Percentiles rank a stretch among this genome's conserved stretches.
phyloP scores from a whole-genome alignment of 768 basidiomycete genomes.

The Gelatoporia subvermispora region DNA sequence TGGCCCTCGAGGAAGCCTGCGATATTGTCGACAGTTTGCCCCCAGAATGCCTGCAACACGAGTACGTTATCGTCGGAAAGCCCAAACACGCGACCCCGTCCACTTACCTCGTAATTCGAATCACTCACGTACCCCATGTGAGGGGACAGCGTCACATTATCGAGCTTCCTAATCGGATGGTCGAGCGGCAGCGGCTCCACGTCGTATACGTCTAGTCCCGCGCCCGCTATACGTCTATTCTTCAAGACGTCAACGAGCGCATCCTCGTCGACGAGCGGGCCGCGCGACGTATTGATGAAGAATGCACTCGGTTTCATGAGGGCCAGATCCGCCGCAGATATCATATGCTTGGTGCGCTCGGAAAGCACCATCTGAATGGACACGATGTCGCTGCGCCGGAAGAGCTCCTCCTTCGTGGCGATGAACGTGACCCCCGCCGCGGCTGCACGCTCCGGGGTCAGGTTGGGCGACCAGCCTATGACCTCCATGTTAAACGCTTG shows the following conservation, averaged over 20 bases:
- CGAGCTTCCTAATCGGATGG: constrained; percentile 45
- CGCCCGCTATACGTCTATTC: constrained; percentile 47
- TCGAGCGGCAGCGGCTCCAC: constrained; percentile 58
- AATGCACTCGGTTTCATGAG: constrained; percentile 55
- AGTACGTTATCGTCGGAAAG: not conserved
- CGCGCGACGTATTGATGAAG: constrained; percentile 64
- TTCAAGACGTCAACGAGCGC: constrained; percentile 47
- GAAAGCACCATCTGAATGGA: constrained; percentile 59
- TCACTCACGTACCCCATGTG: constrained; percentile 57
- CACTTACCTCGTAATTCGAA: constrained; percentile 32
- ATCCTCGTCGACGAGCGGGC: constrained; percentile 57
- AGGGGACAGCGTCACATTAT: constrained; percentile 56
- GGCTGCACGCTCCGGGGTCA: constrained; percentile 53
- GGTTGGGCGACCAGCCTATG: constrained; percentile 60
- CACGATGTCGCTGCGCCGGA: constrained; percentile 51
- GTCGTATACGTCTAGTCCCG: constrained; percentile 64
- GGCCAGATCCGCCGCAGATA: constrained; percentile 42
- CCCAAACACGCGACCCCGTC: too few relatives aligned
- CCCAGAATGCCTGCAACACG: constrained; percentile 40
- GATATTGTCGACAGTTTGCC: constrained; percentile 56
- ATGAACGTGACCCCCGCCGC: constrained; percentile 46
- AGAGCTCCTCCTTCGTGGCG: constrained; percentile 47
- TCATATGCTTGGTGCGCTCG: constrained; percentile 42
- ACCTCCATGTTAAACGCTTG: constrained; percentile 57
- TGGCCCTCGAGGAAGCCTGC: constrained; percentile 44